Evolutionary conservation across 257 asterid species (phyloP), one percentile per base, ranked within the genome.

Genomic region (Anisodus tanguticus): DNA sequence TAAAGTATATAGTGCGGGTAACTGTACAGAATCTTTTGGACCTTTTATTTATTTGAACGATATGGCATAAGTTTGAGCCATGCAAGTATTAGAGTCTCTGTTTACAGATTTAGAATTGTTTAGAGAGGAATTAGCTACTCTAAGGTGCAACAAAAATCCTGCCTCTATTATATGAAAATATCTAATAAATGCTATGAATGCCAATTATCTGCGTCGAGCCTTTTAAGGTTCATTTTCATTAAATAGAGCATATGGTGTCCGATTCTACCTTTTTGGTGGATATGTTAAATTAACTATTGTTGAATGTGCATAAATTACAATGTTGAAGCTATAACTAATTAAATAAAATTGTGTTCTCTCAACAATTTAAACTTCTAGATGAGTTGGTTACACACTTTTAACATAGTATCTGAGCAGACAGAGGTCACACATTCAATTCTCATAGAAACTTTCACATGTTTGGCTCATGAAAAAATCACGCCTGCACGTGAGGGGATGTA

Each of bases 221-320:
- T 8, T 22, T 26, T 76, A 63, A 26, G 43, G 62, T 51, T 49
- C 81, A 74, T 49, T 74, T 76, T 74, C 81, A 26, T 76, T 51
- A 51, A 22, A 53, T 74, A 55, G 43, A 51, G 39, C 68, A 76
- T 76, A 53, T 51, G 81, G 43, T 13, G 63, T 35, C 16, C 47
- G 8, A 0, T 74, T 76, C 81, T 51, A 76, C 64, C 53, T 51
- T 49, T 26, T 11, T 51, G 81, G 13, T 51, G 81, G 45, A 76
- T 64, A 49, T 51, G 81, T 74, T 59, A 12, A 49, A 49, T 49
- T 74, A 72, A 12, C 22, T 74, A 9, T 22, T 74, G 62, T 22
- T 47, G 19, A 76, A 76, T 51, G 63, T 76, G 81, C 45, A 76
- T 76, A 49, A 76, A 76, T n/a, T 76, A 39, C 76, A 15, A 68